Conservation (phyloP, 2,329 filamentous ascomycete genomes). For the Monilinia laxa region DNA sequence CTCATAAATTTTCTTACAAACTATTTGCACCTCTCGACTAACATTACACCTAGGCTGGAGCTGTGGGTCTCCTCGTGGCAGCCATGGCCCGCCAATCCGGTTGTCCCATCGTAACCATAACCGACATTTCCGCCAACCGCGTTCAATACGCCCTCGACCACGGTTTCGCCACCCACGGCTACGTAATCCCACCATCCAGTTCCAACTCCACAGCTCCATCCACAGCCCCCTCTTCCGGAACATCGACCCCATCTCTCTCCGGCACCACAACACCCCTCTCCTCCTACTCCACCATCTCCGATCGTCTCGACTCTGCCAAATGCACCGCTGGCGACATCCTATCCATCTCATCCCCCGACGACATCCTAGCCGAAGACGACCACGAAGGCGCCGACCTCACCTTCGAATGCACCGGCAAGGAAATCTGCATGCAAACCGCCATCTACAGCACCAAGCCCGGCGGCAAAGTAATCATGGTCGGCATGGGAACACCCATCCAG, state of each 20-base stretch:
- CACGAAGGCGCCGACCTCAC: constrained; percentile 62
- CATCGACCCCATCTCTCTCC: background rate
- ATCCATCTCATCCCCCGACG: constrained; percentile 37
- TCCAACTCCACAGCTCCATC: constrained; percentile 50
- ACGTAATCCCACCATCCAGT: constrained; percentile 51
- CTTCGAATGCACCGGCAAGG: constrained; percentile 77
- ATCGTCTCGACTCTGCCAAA: constrained; percentile 53
- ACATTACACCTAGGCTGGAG: constrained; percentile 45
- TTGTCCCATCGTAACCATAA: constrained; percentile 58
- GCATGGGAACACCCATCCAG: constrained; percentile 76
- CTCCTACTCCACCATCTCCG: constrained; percentile 44
- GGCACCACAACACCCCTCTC: constrained; percentile 43
- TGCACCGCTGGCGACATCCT: constrained; percentile 52
- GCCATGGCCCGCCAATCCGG: constrained; percentile 62
- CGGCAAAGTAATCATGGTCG: constrained; percentile 72
- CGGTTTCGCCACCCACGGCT: constrained; percentile 60
- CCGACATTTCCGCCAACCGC: constrained; percentile 59
- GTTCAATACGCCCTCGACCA: constrained; percentile 59
- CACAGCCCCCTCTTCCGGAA: constrained; percentile 23
- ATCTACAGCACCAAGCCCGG: constrained; percentile 70
- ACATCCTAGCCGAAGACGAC: constrained; percentile 43
- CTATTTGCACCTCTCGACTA: background rate
- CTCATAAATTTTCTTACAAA: background rate
- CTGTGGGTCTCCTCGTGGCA: constrained; percentile 61
- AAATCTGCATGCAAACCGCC: constrained; percentile 71